These are phyloP conservation scores for Gryganskiella cystojenkinii DNA, from an alignment of 192 early-diverging fungal species.

Conservation along the genomic window DNA sequence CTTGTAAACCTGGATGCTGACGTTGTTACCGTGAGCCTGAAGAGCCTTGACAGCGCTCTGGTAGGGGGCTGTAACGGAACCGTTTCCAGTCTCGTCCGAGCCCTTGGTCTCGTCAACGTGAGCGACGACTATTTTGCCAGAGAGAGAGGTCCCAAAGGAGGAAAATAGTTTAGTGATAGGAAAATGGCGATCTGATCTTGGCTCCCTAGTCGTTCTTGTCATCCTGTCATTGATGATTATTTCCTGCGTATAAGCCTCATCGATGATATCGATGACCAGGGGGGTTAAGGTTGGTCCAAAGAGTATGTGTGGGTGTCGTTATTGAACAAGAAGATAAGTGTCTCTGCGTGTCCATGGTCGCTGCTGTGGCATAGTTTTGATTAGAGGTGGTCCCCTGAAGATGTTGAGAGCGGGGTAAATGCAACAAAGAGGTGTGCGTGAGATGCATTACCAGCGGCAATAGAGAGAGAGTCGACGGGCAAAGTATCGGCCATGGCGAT, in stretches of 20 bases:
- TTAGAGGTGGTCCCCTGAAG: too few species aligned
- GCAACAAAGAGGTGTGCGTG: neutral
- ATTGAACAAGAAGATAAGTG: too few species aligned
- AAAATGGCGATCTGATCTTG: neutral
- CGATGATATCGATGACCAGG: too few species aligned
- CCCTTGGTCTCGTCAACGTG: constrained; percentile 90
- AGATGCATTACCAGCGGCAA: constrained; percentile 35
- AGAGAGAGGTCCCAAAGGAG: neutral
- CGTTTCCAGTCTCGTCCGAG: constrained; percentile 81
- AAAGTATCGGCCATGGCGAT: constrained; percentile 47
- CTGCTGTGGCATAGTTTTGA: too few species aligned
- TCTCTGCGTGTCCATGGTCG: too few species aligned
- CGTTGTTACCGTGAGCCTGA: constrained; percentile 58
- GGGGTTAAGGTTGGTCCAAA: too few species aligned
- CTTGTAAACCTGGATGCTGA: constrained; percentile 79
- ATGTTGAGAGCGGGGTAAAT: too few species aligned
- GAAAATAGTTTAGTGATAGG: neutral
- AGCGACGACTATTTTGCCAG: constrained; percentile 16
- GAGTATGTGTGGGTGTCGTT: too few species aligned
- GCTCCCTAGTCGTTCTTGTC: too few species aligned
- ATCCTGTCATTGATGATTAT: too few species aligned
- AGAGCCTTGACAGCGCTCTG: constrained; percentile 81
- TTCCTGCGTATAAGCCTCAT: too few species aligned
- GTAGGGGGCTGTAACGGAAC: constrained; percentile 81
- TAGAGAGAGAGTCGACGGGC: constrained; percentile 43